These are phyloP conservation scores for Helianthus annuus DNA, from an alignment of 129 eudicot genomes.

Conservation along the genomic window HanXRQr2.0-SUNRISE NC_035439.2:129406937-129407436, in stretches of 20 bases:
- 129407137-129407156: neutral
- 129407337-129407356: too few relatives aligned
- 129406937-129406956: slow-evolving; percentile 87
- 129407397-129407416: slow-evolving; percentile 38
- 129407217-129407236: too few relatives aligned
- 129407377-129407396: neutral
- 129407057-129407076: slow-evolving; percentile 91
- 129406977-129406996: slow-evolving; percentile 92
- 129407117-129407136: neutral
- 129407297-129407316: neutral
- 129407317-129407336: too few relatives aligned
- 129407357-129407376: too few relatives aligned
- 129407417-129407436: slow-evolving; percentile 74
- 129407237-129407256: too few relatives aligned
- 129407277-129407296: neutral
- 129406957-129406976: slow-evolving; percentile 93
- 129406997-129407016: slow-evolving; percentile 96
- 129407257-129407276: too few relatives aligned
- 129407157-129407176: neutral
- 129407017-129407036: slow-evolving; percentile 99
- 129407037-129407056: slow-evolving; percentile 95
- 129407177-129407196: neutral
- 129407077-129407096: slow-evolving; percentile 86
- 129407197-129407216: too few relatives aligned
- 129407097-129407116: slow-evolving; percentile 33